Evolutionary conservation across 441 rosid species (phyloP).

Genomic region (Capsella rubella): DNA sequence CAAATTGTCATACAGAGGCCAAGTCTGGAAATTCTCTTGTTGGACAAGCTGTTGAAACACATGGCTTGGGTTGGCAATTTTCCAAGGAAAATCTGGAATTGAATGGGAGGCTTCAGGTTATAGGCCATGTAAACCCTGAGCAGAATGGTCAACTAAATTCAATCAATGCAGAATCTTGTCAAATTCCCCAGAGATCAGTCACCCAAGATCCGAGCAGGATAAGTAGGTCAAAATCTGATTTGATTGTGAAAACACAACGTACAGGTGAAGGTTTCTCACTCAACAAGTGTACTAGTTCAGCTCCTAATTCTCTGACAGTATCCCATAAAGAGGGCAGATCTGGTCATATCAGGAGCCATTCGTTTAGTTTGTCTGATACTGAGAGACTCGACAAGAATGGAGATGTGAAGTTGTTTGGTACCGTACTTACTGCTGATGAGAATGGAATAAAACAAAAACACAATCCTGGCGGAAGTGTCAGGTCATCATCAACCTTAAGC

Average conservation of each 20-base stretch:
- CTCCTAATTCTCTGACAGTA: constrained; percentile 52
- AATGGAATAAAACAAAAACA: constrained; percentile 50
- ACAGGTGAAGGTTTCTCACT: constrained; percentile 61
- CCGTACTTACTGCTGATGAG: constrained; percentile 67
- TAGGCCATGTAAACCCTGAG: constrained; percentile 43
- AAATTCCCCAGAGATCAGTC: constrained; percentile 55
- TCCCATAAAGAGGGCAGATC: constrained; percentile 49
- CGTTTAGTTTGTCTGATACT: constrained; percentile 53
- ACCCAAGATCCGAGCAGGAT: constrained; percentile 51
- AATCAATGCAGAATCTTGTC: constrained; percentile 44
- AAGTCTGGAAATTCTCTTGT: constrained; percentile 46
- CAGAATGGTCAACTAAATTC: constrained; percentile 35
- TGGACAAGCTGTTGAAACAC: constrained; percentile 41
- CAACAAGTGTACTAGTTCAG: constrained; percentile 61
- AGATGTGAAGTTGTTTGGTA: constrained; percentile 87
- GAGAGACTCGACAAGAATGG: constrained; percentile 68
- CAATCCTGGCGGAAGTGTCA: constrained; percentile 47
- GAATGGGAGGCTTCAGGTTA: constrained; percentile 44
- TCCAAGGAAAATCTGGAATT: constrained; percentile 47
- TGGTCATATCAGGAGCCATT: constrained; percentile 49
- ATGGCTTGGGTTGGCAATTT: constrained; percentile 50
- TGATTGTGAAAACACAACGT: constrained; percentile 42
- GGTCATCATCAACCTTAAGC: constrained; percentile 53
- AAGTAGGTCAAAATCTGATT: constrained; percentile 53
- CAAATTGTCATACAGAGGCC: constrained; percentile 39